Evolutionary conservation across 176 grass and related monocot species (phyloP).

Genomic region (Triticum monococcum): DNA sequence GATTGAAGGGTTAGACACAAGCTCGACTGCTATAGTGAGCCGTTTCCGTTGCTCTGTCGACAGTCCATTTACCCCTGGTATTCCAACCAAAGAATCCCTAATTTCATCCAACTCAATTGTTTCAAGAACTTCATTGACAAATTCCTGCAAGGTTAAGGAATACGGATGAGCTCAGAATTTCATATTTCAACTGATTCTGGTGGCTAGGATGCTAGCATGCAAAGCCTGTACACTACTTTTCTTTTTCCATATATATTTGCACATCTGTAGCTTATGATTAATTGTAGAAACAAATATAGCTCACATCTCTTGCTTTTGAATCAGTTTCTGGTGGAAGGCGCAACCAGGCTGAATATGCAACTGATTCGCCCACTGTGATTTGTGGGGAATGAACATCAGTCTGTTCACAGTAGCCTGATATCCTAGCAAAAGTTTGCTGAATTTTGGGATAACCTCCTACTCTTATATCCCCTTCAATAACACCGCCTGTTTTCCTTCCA

Average conservation of each 20-base stretch:
- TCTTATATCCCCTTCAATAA: conserved; percentile 69
- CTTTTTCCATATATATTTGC: neutral
- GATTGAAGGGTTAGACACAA: conserved; percentile 73
- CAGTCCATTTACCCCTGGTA: conserved; percentile 52
- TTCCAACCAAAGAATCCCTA: conserved; percentile 63
- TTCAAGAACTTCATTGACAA: conserved; percentile 74
- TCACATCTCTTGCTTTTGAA: conserved; percentile 58
- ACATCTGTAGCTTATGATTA: neutral
- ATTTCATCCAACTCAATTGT: conserved; percentile 76
- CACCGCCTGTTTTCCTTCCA: conserved; percentile 68
- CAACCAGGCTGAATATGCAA: conserved; percentile 74
- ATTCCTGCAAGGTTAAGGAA: conserved; percentile 39
- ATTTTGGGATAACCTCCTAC: conserved; percentile 71
- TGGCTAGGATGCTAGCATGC: neutral
- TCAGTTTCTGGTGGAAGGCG: conserved; percentile 60
- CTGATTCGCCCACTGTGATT: conserved; percentile 65
- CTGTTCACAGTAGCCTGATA: conserved; percentile 84
- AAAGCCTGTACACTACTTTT: neutral
- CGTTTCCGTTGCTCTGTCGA: conserved; percentile 71
- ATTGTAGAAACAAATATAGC: conserved; percentile 7
- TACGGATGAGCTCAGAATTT: neutral
- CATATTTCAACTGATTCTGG: neutral
- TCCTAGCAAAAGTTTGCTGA: conserved; percentile 70
- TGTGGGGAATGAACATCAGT: conserved; percentile 73
- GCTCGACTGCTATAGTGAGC: conserved; percentile 69